phyloP scores from a whole-genome alignment of 2,329 filamentous ascomycete species.

The Grosmannia clavigera region DNA sequence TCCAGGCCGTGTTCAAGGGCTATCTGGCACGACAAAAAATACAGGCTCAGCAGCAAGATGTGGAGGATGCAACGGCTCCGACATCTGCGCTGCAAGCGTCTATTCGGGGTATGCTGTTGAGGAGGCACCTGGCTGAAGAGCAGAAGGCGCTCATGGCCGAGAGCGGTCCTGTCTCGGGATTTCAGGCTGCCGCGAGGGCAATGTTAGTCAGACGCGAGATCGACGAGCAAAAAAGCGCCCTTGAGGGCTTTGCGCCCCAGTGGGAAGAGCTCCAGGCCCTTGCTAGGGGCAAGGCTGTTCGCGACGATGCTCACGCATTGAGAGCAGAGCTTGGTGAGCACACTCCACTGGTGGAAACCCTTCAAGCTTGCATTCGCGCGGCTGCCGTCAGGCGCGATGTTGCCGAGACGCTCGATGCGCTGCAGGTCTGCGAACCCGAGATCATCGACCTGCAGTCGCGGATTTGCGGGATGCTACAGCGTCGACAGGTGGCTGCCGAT shows the following conservation, averaged over 20 bases:
- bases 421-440: conserved; percentile 32
- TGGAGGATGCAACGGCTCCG: conserved; percentile 35
- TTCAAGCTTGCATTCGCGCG: conserved; percentile 43
- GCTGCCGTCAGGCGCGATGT: conserved; percentile 40
- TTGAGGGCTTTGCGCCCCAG: conserved; percentile 34
- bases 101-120: conserved; percentile 52
- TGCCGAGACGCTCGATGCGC: conserved; percentile 30
- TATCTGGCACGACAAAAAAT: conserved; percentile 50
- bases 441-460: conserved; percentile 43
- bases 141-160: conserved; percentile 38
- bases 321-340: conserved; percentile 36
- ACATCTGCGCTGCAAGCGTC: conserved; percentile 52
- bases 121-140: conserved; percentile 42
- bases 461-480: conserved; percentile 49
- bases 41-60: conserved; percentile 42
- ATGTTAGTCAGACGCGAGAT: conserved; percentile 45
- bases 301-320: conserved; percentile 30
- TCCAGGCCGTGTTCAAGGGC: conserved; percentile 56
- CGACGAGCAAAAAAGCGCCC: conserved; percentile 34
- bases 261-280: conserved; percentile 39
- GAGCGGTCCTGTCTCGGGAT: conserved; percentile 33
- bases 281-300: conserved; percentile 34
- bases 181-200: conserved; percentile 58
- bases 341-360: conserved; percentile 26
- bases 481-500: conserved; percentile 35